These are phyloP conservation scores for Rusavskia elegans DNA, from an alignment of 495 filamentous ascomycete species.

Conservation along the genomic window DNA sequence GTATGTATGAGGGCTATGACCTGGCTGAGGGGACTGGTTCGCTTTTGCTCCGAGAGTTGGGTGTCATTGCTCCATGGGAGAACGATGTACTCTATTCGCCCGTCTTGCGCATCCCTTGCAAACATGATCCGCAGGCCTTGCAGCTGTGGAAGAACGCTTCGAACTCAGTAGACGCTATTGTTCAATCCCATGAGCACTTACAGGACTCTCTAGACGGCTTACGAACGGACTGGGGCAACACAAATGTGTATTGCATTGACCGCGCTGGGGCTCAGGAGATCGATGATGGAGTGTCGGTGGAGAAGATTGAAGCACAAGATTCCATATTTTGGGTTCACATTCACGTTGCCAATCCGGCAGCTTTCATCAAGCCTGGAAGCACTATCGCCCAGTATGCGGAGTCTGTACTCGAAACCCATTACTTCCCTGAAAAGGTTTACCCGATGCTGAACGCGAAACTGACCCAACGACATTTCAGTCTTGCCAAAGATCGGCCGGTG, in stretches of 20 bases:
- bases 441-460: conserved; percentile 54
- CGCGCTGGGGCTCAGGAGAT: conserved; percentile 54
- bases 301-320: conserved; percentile 35
- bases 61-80: conserved; percentile 68
- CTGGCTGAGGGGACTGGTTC: conserved; percentile 41
- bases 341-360: conserved; percentile 87
- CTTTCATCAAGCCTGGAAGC: conserved; percentile 48
- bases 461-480: conserved; percentile 48
- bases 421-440: conserved; percentile 54
- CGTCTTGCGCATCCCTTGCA: conserved; percentile 41
- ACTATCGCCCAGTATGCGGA: conserved; percentile 48
- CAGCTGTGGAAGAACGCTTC: conserved; percentile 17
- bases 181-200: not conserved
- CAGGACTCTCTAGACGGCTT: conserved; percentile 40
- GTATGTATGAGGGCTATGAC: conserved; percentile 45
- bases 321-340: conserved; percentile 64
- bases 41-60: conserved; percentile 74
- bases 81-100: conserved; percentile 47
- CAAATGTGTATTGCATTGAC: conserved; percentile 77
- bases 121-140: conserved; percentile 23
- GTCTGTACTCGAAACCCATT: conserved; percentile 46
- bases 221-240: conserved; percentile 53
- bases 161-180: conserved; percentile 16
- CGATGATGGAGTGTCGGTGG: conserved; percentile 79
- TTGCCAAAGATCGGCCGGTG: conserved; percentile 47